Base-by-base conservation (phyloP, 2,329 filamentous ascomycete genomes). In the Diaporthe aspalathi region DNA sequence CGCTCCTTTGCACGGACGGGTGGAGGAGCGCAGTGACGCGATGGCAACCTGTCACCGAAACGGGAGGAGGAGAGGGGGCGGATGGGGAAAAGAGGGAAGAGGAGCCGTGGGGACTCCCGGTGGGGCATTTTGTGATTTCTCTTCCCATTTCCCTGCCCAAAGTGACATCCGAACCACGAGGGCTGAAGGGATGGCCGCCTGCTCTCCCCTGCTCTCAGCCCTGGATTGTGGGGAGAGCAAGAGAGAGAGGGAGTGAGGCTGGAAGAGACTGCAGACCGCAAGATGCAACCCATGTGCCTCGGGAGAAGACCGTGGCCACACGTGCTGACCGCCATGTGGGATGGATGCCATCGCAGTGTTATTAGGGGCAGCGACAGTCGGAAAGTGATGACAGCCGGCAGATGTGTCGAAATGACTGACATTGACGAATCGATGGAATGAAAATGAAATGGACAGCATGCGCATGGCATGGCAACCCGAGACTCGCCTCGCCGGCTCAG, bases 161-260 rank as follows among this genome's bases (percentile, higher is more conserved):
- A 45, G 65, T 62, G 17, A 27, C 60, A 49, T 45, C 29, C 60
- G 17, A 63, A 53, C 66, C 66, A 68, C 53, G 66, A 57, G 66
- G 66, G 53, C 53, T 68, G 66, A 32, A 60, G 66, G 43, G 66
- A 60, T 60, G 20, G 53, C 40, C 52, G 29, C 16, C 20, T 14
- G 14, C 24, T 24, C 12, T 29, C 11, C n/a, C 52, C 17, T 22
- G 38, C 24, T 47, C 40, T 40, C 54, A 40, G 54, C 54, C 54
- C 54, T 63, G 43, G 57, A 5, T 22, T 32, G 57, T 63, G 57
- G 57, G 49, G 60, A 63, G 43, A 63, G 20, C 5, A 32, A 38
- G 2, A 9, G 9, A 12, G 35, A 38, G 35, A 38, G 11, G 5
- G 43, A 63, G n/a, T n/a, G n/a, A n/a, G n/a, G n/a, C n/a, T n/a